phyloP scores from a whole-genome alignment of 345 rosid species.

The Brassica rapa region DNA sequence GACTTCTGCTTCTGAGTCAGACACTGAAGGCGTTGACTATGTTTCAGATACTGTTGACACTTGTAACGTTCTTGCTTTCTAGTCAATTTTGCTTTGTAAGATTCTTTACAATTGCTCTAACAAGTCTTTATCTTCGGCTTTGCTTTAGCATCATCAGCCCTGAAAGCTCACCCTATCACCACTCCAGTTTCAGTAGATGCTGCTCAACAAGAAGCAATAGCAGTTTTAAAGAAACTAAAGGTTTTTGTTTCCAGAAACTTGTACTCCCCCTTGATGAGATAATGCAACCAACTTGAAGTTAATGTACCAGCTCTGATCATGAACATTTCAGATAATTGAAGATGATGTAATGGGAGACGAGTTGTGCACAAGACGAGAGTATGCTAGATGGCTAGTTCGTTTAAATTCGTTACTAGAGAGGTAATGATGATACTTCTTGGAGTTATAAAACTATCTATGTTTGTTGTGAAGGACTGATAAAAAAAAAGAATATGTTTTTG shows the following conservation, averaged over 20 bases:
- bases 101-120: neutral
- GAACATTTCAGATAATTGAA: neutral
- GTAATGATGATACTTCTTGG: slow-evolving; percentile 1
- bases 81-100: neutral
- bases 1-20: slow-evolving; percentile 31
- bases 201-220: neutral
- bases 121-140: neutral
- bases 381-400: neutral
- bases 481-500: neutral
- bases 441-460: neutral
- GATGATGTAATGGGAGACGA: neutral
- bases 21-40: neutral
- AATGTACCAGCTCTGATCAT: neutral
- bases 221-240: neutral
- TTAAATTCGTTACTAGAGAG: neutral
- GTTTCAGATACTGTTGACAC: neutral
- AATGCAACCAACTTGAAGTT: neutral
- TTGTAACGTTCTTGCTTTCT: neutral
- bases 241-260: neutral
- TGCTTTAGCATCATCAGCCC: neutral
- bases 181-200: neutral
- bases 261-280: neutral
- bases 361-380: neutral
- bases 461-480: neutral
- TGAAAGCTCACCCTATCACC: neutral